Conservation (phyloP, 805 yeast genomes). For the Starmerella bacillaris region DNA sequence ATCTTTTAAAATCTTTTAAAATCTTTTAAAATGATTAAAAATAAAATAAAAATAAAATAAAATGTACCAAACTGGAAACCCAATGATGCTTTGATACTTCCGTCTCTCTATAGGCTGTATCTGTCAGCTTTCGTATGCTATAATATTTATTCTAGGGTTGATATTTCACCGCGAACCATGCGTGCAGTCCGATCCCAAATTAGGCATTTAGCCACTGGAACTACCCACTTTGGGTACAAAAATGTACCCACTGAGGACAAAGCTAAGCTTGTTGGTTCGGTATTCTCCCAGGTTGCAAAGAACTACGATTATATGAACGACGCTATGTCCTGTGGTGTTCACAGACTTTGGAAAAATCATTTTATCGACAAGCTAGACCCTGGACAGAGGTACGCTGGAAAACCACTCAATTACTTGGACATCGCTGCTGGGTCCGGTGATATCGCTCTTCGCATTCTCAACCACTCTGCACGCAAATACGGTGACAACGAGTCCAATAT, state of each 20-base stretch:
- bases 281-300: conserved; percentile 85
- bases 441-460: conserved; percentile 85
- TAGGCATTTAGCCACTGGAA: no score
- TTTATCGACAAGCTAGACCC: conserved; percentile 78
- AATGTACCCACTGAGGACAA: conserved; percentile 66
- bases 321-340: conserved; percentile 91
- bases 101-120: no score
- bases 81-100: no score
- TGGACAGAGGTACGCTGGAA: conserved; percentile 74
- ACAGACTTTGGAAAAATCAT: conserved; percentile 86
- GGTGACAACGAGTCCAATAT: conserved; percentile 61
- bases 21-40: no score
- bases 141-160: no score
- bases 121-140: no score
- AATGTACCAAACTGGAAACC: no score
- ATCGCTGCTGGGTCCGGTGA: conserved; percentile 99
- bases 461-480: conserved; percentile 66
- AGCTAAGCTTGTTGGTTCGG: conserved; percentile 54
- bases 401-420: conserved; percentile 74
- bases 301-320: conserved; percentile 95
- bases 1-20: no score
- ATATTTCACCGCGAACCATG: no score
- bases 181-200: no score
- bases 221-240: conserved; percentile 88
- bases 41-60: no score